phyloP scores from a whole-genome alignment of 176 grass and related monocot genomes.

The Raddia guianensis region DNA sequence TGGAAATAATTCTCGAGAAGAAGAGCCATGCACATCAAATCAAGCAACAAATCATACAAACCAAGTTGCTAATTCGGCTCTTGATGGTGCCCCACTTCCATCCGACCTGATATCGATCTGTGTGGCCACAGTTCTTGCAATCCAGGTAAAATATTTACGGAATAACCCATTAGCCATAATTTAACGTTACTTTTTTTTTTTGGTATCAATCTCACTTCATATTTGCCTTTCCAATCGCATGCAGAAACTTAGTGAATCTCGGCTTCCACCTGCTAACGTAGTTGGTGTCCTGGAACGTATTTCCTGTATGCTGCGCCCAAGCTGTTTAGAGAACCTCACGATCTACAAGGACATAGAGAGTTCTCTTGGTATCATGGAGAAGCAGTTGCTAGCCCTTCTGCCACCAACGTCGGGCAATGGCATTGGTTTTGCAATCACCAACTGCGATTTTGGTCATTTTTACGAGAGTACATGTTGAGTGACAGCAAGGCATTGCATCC shows the following conservation, averaged over 20 bases:
- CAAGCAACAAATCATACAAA: conserved; percentile 9
- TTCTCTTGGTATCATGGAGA: conserved; percentile 51
- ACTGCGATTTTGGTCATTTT: neutral
- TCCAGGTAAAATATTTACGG: conserved; percentile 50
- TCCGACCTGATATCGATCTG: conserved; percentile 53
- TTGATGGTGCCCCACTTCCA: conserved; percentile 22
- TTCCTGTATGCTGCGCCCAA: conserved; percentile 53
- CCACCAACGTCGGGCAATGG: conserved; percentile 49
- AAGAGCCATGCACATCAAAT: conserved; percentile 24
- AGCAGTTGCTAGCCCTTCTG: conserved; percentile 75
- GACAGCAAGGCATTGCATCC: conserved; percentile 9
- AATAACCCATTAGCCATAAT: neutral
- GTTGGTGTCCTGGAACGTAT: conserved; percentile 57
- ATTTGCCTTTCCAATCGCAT: conserved; percentile 10
- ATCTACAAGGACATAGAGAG: conserved; percentile 64
- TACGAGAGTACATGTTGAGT: neutral
- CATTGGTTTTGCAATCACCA: neutral
- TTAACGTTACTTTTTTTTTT: neutral
- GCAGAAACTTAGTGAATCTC: conserved; percentile 51
- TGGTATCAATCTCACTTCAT: neutral
- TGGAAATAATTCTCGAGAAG: conserved; percentile 12
- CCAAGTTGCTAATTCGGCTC: conserved; percentile 1
- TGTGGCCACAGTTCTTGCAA: conserved; percentile 50
- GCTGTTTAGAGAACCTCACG: conserved; percentile 44
- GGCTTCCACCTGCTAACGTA: conserved; percentile 42